These are phyloP conservation scores for Talaromyces atroroseus DNA, from an alignment of 2,329 filamentous ascomycete genomes.

Conservation along the genomic window DNA sequence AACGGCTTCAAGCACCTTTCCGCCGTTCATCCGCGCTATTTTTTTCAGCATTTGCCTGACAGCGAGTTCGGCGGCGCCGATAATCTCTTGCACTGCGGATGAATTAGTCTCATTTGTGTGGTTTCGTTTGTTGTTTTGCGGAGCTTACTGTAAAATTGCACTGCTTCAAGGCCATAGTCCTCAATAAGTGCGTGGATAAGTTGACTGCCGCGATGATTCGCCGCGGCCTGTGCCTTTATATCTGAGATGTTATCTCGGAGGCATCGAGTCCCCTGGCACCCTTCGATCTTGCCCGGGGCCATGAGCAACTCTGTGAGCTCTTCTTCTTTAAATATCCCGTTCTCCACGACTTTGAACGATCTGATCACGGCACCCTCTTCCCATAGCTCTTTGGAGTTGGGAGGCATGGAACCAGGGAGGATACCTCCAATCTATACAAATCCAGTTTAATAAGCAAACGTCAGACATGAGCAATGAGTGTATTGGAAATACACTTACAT, in stretches of 20 bases:
- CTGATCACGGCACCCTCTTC: conserved; percentile 36
- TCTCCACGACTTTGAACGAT: conserved; percentile 26
- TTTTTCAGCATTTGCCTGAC: conserved; percentile 1
- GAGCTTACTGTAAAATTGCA: conserved; percentile 34
- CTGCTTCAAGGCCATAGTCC: conserved; percentile 29
- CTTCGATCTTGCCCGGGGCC: conserved; percentile 18
- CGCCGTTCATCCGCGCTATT: background rate
- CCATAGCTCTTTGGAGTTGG: conserved; percentile 32
- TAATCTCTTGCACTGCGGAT: conserved; percentile 1
- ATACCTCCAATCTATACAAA: conserved; percentile 5
- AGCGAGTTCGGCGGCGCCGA: conserved; percentile 1
- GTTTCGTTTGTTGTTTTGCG: background rate
- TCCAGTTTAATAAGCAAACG: background rate
- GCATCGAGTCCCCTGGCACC: conserved; percentile 17
- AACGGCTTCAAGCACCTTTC: background rate
- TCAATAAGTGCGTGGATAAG: conserved; percentile 32
- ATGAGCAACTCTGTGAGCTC: conserved; percentile 24
- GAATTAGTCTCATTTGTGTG: background rate
- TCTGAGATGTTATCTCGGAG: conserved; percentile 42
- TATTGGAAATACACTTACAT: background rate
- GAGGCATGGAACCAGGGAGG: conserved; percentile 32
- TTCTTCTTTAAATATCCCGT: conserved; percentile 33
- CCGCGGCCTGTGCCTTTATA: conserved; percentile 41
- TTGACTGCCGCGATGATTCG: conserved; percentile 38
- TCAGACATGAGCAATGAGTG: too few species aligned